These are phyloP conservation scores for Sphaerulina vaccinii DNA, from an alignment of 2,329 filamentous ascomycete genomes.

Conservation along the genomic window DNA sequence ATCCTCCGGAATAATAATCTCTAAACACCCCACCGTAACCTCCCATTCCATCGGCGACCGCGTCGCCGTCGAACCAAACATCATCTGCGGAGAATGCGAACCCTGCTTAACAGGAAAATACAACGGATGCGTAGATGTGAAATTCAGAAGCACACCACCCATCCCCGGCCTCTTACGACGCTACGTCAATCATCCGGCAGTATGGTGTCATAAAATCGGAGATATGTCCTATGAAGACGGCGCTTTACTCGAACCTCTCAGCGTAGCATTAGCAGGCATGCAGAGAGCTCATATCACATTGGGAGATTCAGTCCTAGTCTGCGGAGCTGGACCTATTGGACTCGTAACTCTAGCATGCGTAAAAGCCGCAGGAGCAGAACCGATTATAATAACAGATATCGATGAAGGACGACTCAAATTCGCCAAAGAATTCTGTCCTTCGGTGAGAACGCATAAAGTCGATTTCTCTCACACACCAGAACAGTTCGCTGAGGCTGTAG, in stretches of 20 bases:
- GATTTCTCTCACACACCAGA: constrained; percentile 63
- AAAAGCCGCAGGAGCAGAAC: constrained; percentile 82
- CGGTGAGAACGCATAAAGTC: constrained; percentile 77
- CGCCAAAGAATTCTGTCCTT: constrained; percentile 77
- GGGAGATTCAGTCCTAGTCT: constrained; percentile 84
- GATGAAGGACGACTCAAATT: constrained; percentile 81
- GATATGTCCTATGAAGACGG: constrained; percentile 90
- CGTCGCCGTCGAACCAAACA: constrained; percentile 89
- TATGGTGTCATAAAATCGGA: constrained; percentile 96
- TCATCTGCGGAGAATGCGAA: constrained; percentile 88
- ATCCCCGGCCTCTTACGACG: constrained; percentile 81
- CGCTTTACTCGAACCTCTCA: constrained; percentile 84
- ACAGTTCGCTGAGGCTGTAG: constrained; percentile 67
- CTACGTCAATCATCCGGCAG: constrained; percentile 91
- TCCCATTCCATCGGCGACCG: constrained; percentile 80
- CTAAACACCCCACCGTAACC: constrained; percentile 76
- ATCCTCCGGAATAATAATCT: constrained; percentile 77
- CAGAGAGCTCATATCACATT: constrained; percentile 77
- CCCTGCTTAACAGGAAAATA: constrained; percentile 89
- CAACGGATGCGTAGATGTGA: constrained; percentile 85
- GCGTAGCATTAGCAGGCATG: constrained; percentile 83
- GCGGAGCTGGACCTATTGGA: constrained; percentile 91
- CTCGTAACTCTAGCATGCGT: constrained; percentile 83
- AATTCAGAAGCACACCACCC: constrained; percentile 88
- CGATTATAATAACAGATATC: constrained; percentile 92